Evolutionary conservation across 2,329 filamentous ascomycete species (phyloP).

Genomic region (Hymenoscyphus occultus): DNA sequence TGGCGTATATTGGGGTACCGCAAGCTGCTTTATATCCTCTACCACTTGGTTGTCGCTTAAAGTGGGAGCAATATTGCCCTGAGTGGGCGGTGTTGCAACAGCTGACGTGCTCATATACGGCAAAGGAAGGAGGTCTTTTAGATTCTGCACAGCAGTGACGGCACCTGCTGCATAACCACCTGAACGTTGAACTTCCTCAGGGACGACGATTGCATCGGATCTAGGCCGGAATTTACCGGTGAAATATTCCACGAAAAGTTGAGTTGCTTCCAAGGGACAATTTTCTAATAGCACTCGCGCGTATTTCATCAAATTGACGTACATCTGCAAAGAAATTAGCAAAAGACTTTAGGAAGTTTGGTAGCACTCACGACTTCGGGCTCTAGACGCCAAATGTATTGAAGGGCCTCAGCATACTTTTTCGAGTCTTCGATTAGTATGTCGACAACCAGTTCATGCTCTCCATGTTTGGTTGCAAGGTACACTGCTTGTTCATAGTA

Average conservation of each 20-base stretch:
- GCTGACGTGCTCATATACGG: conserved; percentile 75
- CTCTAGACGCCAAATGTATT: conserved; percentile 87
- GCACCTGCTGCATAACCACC: conserved; percentile 45
- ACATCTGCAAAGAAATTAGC: conserved; percentile 55
- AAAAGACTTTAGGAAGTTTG: not conserved
- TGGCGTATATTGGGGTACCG: conserved; percentile 63
- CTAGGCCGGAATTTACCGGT: conserved; percentile 78
- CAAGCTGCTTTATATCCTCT: conserved; percentile 41
- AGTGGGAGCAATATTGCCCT: conserved; percentile 49
- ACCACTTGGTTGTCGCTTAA: conserved; percentile 52
- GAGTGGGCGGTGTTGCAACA: conserved; percentile 51
- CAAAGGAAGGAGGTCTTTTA: conserved; percentile 78
- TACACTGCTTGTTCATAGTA: conserved; percentile 98
- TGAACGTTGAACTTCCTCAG: conserved; percentile 22
- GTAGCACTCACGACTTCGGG: conserved; percentile 62
- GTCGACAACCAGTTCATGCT: conserved; percentile 90
- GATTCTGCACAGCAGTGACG: conserved; percentile 77
- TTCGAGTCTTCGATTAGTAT: conserved; percentile 95
- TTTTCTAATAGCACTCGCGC: conserved; percentile 86
- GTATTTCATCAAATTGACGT: conserved; percentile 90
- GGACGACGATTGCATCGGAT: conserved; percentile 43
- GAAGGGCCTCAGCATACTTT: conserved; percentile 80
- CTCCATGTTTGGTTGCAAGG: conserved; percentile 87
- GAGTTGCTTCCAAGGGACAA: conserved; percentile 76
- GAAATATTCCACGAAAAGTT: conserved; percentile 92